Base-by-base conservation (phyloP, 1,284 basidiomycete genomes). In the Ganoderma resinaceum region DNA sequence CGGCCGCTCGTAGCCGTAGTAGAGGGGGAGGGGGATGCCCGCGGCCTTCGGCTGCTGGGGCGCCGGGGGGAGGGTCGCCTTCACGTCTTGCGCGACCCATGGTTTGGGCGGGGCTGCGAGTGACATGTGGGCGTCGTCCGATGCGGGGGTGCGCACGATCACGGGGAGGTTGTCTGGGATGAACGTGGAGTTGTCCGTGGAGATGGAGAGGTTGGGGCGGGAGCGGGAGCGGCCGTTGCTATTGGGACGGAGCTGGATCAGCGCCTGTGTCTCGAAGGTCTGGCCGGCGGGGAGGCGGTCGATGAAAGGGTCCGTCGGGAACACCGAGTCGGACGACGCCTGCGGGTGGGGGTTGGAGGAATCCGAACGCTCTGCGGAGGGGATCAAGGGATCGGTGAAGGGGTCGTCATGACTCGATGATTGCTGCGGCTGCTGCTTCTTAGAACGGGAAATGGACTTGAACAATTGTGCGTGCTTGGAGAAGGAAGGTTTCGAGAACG, bases 1-100 rank as follows among this genome's bases (percentile, higher is more conserved):
- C 5, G 70, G 70, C n/a, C n/a, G 64, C 23, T 68, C 67, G 66
- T 72, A 75, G 37, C 67, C 74, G 59, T 67, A 70, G 68, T 69
- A 85, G 26, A 91, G 79, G 2, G 89, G 90, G 66, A 89, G 78
- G 23, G 87, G 83, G 42, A 87, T 74, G 16, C 77, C 63, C 76
- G 76, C 23, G 69, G 33, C 65, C 68, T 55, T 73, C 74, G 60
- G 70, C 68, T 18, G 70, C n/a, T n/a, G n/a, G n/a, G n/a, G n/a
- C n/a, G n/a, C n/a, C n/a, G n/a, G n/a, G n/a, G n/a, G n/a, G n/a
- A n/a, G n/a, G 23, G 23, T 72, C 68, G 40, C 66, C 49, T 68
- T 59, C 29, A 76, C 70, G 53, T 77, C 77, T 14, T 69, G 63
- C 35, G 78, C 79, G 57, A 80, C 70, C 84, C 82, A 84, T 16